Evolutionary conservation across 345 rosid genomes (phyloP), one percentile per base, ranked within the genome.

Genomic region (Gossypium sturtianum): DNA sequence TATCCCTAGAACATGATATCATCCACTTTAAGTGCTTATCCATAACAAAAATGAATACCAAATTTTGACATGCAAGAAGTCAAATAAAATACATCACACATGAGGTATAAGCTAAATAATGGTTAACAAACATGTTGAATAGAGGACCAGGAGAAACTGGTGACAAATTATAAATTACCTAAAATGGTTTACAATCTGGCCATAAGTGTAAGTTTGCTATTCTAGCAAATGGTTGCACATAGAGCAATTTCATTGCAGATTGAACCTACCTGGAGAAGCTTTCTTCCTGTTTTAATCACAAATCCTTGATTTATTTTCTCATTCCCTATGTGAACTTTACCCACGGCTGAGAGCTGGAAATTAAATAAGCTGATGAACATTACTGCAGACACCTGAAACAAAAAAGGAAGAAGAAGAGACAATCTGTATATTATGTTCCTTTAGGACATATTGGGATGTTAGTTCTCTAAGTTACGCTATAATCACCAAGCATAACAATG

Each of bases 401-500:
- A 65, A 82, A 54, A 17, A 75, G 38, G 38, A 29, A 29, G 1
- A 62, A 54, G 48, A 54, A 43, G 66, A 69, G 6, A 3, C 43
- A 71, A 10, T 25, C 11, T 60, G 20, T 64, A 52, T n/a, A 62
- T 69, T 53, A 77, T 47, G 27, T 53, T 45, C 41, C 49, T 17
- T 68, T 19, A 69, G 12, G 76, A 25, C 44, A 54, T 22, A 61
- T 13, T 69, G 16, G 17, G 68, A 34, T 69, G 22, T 17, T 71
- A 49, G 27, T 70, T 70, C 58, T 12, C n/a, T 15, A 47, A 58
- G 38, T 9, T 25, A 76, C 51, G 3, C 0, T 59, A 11, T 67
- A 62, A 82, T 83, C 70, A 92, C 97, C 91, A 86, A 81, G 83
- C 92, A 90, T 73, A 89, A 77, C 86, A 90, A 64, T 44, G 89